A percentile compares a stretch with the other conserved stretches of the same genome.
phyloP scores from a whole-genome alignment of 257 asterid species.

The Nicotiana knightiana region DNA sequence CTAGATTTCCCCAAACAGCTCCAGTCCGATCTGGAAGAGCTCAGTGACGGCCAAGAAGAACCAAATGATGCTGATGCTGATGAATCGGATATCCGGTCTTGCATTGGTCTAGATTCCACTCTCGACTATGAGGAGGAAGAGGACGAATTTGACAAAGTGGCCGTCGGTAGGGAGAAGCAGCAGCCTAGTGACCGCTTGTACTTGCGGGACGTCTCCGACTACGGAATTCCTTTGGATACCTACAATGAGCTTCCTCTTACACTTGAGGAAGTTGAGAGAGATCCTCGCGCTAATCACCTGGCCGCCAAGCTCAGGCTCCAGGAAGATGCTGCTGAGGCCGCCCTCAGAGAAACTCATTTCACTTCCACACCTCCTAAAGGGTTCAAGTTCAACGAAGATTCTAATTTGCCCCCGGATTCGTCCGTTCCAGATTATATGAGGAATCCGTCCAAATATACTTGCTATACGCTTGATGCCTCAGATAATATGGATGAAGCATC shows the following conservation, averaged over 20 bases:
- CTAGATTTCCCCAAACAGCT: no score
- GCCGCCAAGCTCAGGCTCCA: conserved; percentile 73
- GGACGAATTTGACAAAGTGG: conserved; percentile 57
- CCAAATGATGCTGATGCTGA: no score
- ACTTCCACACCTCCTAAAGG: conserved; percentile 8
- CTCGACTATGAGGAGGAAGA: conserved; percentile 49
- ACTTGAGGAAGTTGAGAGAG: conserved; percentile 34
- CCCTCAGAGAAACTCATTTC: conserved; percentile 36
- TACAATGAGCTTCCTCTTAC: conserved; percentile 50
- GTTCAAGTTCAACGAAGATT: conserved; percentile 2
- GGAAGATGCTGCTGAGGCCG: conserved; percentile 50
- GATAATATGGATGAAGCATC: conserved; percentile 57
- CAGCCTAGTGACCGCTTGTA: conserved; percentile 41
- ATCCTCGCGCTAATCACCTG: conserved; percentile 74
- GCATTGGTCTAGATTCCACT: no score
- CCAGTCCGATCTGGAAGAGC: no score
- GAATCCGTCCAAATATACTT: conserved; percentile 80
- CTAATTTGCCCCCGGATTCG: conserved; percentile 6
- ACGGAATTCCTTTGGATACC: conserved; percentile 19
- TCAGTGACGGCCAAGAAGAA: no score
- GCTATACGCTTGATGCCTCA: conserved; percentile 51
- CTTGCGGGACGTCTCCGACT: conserved; percentile 40
- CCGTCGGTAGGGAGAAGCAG: conserved; percentile 37
- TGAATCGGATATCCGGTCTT: no score
- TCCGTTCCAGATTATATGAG: conserved; percentile 59